Conservation (phyloP, 2,329 filamentous ascomycete genomes). For the Cephalotrichum gorgonifer region DNA sequence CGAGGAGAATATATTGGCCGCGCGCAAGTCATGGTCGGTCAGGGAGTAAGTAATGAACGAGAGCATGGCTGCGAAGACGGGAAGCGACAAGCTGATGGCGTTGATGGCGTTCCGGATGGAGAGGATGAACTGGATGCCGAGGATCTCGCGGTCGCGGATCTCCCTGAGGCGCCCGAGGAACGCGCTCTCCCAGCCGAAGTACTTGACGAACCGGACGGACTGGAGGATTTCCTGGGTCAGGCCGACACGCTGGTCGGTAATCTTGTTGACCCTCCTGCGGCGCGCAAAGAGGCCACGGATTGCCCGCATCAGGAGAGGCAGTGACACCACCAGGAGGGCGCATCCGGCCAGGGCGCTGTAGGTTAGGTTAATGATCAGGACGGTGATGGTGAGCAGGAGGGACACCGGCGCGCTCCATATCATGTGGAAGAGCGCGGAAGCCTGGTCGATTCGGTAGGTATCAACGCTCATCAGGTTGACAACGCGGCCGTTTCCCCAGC, state of each 20-base stretch:
- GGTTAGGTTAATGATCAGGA: slow-evolving; percentile 77
- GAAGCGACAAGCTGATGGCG: slow-evolving; percentile 73
- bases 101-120: slow-evolving; percentile 79
- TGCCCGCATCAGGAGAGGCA: slow-evolving; percentile 67
- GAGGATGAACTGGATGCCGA: slow-evolving; percentile 72
- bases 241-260: slow-evolving; percentile 85
- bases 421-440: slow-evolving; percentile 81
- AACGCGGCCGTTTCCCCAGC: slow-evolving; percentile 88
- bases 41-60: slow-evolving; percentile 77
- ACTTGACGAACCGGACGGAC: slow-evolving; percentile 91
- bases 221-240: slow-evolving; percentile 88
- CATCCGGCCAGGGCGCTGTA: slow-evolving; percentile 89
- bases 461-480: slow-evolving; percentile 93
- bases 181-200: slow-evolving; percentile 86
- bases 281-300: slow-evolving; percentile 68
- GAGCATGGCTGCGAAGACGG: slow-evolving; percentile 91
- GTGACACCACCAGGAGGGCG: slow-evolving; percentile 64
- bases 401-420: slow-evolving; percentile 78
- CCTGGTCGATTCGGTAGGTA: slow-evolving; percentile 84
- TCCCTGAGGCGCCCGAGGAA: slow-evolving; percentile 69
- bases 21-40: slow-evolving; percentile 55
- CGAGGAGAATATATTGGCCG: slow-evolving; percentile 82
- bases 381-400: slow-evolving; percentile 65
- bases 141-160: slow-evolving; percentile 68
- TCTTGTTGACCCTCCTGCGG: slow-evolving; percentile 75